A percentile compares a stretch with the other conserved stretches of the same genome.
Conservation (phyloP, 805 yeast genomes). For the Sugiyamaella mastotermitis region DNA sequence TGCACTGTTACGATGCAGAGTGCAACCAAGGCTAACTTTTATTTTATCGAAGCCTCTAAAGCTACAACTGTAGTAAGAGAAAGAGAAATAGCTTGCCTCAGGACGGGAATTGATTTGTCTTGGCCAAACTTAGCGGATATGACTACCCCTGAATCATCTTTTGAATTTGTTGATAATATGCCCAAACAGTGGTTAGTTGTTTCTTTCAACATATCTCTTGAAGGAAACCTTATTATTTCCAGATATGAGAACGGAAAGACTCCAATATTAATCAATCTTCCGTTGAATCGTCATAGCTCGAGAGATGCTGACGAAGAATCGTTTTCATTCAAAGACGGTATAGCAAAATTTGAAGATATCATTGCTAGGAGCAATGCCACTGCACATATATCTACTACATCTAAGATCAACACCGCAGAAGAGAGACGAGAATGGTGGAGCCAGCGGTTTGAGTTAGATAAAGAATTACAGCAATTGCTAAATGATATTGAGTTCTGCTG, state of each 20-base stretch:
- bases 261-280: constrained; percentile 52
- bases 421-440: constrained; percentile 78
- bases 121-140: not conserved
- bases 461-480: constrained; percentile 47
- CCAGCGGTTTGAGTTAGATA: constrained; percentile 55
- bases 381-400: constrained; percentile 49
- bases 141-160: not conserved
- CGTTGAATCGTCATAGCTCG: constrained; percentile 46
- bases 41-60: constrained; percentile 3
- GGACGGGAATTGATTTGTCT: not conserved
- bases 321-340: constrained; percentile 41
- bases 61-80: constrained; percentile 7
- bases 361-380: constrained; percentile 57
- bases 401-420: constrained; percentile 46
- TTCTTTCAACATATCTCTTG: constrained; percentile 54
- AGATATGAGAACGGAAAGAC: constrained; percentile 31
- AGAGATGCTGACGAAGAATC: constrained; percentile 39
- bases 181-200: constrained; percentile 55
- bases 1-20: constrained; percentile 10
- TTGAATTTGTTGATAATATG: constrained; percentile 17
- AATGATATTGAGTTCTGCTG: constrained; percentile 54
- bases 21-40: not conserved
- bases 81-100: not conserved
- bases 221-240: constrained; percentile 54
- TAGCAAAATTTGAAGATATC: constrained; percentile 43